phyloP scores from a whole-genome alignment of 2,329 filamentous ascomycete genomes.

The Hortaea werneckii region DNA sequence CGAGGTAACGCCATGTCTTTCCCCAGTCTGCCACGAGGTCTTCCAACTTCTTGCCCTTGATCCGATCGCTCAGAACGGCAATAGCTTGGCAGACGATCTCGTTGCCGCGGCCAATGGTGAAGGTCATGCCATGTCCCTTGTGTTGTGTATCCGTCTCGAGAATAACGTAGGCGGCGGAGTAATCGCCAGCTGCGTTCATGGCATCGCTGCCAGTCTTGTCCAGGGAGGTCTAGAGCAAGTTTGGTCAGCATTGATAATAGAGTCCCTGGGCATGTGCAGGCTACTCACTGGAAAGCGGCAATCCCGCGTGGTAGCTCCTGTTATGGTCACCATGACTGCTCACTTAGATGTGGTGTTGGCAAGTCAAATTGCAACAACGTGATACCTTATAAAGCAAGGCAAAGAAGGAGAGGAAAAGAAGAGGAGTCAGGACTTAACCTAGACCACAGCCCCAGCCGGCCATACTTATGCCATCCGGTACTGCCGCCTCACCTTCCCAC shows the following conservation, averaged over 20 bases:
- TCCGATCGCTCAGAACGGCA: constrained; percentile 62
- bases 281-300: constrained; percentile 37
- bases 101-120: constrained; percentile 82
- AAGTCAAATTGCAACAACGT: too few relatives aligned
- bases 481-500: neutral
- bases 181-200: constrained; percentile 91
- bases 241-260: neutral
- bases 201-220: constrained; percentile 95
- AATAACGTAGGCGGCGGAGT: constrained; percentile 91
- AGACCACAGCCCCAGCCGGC: neutral
- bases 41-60: constrained; percentile 64
- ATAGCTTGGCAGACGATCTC: constrained; percentile 86
- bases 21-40: constrained; percentile 74
- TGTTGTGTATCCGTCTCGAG: constrained; percentile 65
- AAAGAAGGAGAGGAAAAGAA: neutral
- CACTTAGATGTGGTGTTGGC: neutral
- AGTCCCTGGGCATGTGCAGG: neutral
- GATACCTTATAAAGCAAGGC: too few relatives aligned
- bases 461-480: neutral
- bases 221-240: constrained; percentile 56
- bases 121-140: constrained; percentile 73
- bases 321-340: constrained; percentile 38
- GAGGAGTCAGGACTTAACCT: neutral
- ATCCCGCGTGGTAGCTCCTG: constrained; percentile 36
- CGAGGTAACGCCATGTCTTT: constrained; percentile 82